Conservation (phyloP, 495 filamentous ascomycete genomes). For the Trypethelium eluteriae region DNA sequence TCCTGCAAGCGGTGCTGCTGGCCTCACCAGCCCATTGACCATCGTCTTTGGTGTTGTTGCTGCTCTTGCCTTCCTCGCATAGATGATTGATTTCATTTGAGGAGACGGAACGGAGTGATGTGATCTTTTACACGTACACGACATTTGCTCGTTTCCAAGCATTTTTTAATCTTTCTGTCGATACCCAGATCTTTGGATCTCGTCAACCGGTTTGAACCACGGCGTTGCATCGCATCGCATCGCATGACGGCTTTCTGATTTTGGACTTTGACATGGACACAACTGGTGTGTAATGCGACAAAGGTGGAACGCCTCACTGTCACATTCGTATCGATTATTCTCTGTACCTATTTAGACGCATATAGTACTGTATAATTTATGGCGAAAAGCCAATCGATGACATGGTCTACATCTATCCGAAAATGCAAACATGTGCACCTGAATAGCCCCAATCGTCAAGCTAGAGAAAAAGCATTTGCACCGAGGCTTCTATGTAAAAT, state of each 20-base stretch:
- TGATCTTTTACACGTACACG: neutral
- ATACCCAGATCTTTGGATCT: conserved; percentile 8
- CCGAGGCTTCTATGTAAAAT: neutral
- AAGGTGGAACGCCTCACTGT: neutral
- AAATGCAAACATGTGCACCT: neutral
- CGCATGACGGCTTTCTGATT: neutral
- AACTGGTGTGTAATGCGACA: neutral
- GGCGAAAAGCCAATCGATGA: neutral
- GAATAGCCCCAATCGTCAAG: neutral
- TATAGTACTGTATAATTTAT: neutral
- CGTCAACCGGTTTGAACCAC: neutral
- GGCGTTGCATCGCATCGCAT: neutral
- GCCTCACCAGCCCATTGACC: conserved; percentile 29
- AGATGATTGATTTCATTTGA: conserved; percentile 2
- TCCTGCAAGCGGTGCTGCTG: conserved; percentile 20
- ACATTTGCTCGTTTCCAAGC: conserved; percentile 9
- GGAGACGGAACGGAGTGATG: neutral
- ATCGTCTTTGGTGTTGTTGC: conserved; percentile 34
- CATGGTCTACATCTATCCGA: neutral
- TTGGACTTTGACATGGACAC: neutral
- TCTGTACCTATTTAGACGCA: neutral
- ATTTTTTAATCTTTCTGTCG: conserved; percentile 2
- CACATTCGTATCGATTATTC: conserved; percentile 1
- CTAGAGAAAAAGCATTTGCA: neutral
- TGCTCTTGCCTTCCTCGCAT: conserved; percentile 31